Evolutionary conservation across 2,329 filamentous ascomycete genomes (phyloP).

Genomic region (Cadophora gregata): DNA sequence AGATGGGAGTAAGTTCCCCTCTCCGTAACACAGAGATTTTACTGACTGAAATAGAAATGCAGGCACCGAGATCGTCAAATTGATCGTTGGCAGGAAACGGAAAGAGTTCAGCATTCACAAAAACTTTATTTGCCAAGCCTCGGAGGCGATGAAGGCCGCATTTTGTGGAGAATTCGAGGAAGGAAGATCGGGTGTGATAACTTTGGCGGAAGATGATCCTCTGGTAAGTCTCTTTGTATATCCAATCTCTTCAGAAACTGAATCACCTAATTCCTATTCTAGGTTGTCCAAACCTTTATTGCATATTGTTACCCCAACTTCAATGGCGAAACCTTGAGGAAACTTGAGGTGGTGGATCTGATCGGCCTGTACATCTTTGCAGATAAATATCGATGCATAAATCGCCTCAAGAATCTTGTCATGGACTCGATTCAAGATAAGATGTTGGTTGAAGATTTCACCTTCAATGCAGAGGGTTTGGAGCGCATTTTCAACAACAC

Average conservation of each 20-base stretch:
- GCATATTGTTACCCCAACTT: background rate
- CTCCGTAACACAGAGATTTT: background rate
- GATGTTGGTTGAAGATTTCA: background rate
- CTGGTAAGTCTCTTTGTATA: background rate
- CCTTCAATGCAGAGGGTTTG: background rate
- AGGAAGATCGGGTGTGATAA: background rate
- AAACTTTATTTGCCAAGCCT: background rate
- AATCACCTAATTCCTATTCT: background rate
- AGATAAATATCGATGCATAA: background rate
- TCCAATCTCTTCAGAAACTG: background rate
- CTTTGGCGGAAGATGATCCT: background rate
- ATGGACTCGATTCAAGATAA: background rate
- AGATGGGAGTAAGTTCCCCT: background rate
- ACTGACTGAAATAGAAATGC: background rate
- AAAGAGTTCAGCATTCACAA: conserved; percentile 6
- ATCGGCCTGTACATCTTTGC: background rate
- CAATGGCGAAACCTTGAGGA: background rate
- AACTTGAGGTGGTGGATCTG: background rate
- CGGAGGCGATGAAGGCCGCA: background rate
- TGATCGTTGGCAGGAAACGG: background rate
- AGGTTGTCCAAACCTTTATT: background rate
- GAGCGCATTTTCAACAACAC: background rate
- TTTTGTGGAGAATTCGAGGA: background rate
- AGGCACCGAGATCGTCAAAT: background rate
- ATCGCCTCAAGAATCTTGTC: background rate